Evolutionary conservation across 257 asterid species (phyloP).

Genomic region (Forsythia viridissima): DNA sequence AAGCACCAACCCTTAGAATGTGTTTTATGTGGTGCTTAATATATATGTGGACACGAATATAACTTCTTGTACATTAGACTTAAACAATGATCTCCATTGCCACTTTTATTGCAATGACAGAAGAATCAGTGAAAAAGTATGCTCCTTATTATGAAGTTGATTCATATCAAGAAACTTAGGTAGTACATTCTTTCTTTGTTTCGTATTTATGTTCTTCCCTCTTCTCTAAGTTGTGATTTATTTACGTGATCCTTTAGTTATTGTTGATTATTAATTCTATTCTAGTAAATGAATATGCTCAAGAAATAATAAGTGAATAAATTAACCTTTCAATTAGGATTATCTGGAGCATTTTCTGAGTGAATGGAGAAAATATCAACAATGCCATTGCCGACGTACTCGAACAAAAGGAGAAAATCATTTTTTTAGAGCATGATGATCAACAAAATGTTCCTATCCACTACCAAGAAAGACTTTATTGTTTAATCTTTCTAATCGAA

Average conservation of each 20-base stretch:
- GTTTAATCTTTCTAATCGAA: no score
- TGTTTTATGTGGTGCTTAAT: no score
- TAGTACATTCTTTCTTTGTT: background rate
- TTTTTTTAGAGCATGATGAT: no score
- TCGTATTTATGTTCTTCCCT: background rate
- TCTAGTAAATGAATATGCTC: background rate
- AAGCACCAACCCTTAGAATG: no score
- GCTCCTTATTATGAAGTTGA: background rate
- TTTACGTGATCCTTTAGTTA: background rate
- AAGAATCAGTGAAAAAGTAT: background rate
- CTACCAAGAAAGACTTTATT: no score
- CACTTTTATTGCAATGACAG: no score
- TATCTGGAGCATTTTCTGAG: slow-evolving; percentile 41
- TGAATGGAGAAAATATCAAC: slow-evolving; percentile 68
- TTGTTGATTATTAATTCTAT: background rate
- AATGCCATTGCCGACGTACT: background rate
- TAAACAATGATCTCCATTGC: no score
- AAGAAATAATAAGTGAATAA: background rate
- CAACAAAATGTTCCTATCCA: no score
- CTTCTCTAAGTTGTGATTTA: background rate
- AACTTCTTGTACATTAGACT: no score
- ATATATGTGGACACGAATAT: no score
- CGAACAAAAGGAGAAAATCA: no score
- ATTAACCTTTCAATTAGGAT: background rate
- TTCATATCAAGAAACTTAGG: background rate